Conservation (phyloP, 306 rosid genomes). For the Macrotyloma uniflorum region DNA sequence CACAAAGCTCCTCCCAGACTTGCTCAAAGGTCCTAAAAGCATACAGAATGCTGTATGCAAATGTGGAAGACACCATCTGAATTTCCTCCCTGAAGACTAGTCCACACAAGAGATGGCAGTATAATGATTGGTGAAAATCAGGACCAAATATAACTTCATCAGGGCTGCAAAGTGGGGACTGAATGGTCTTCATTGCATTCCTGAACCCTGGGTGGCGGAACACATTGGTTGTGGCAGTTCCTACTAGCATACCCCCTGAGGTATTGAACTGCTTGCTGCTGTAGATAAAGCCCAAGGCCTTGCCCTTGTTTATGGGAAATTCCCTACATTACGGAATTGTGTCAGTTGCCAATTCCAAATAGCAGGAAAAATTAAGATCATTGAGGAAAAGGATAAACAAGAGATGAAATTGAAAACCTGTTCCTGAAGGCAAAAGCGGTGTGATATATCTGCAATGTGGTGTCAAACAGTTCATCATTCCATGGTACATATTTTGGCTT, state of each 20-base stretch:
- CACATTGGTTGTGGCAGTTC: constrained; percentile 89
- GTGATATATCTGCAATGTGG: constrained; percentile 71
- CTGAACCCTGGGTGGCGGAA: constrained; percentile 51
- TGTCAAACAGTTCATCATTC: constrained; percentile 82
- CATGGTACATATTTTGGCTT: constrained; percentile 83
- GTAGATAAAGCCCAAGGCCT: constrained; percentile 76
- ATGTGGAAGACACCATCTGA: constrained; percentile 62
- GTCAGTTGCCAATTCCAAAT: neutral
- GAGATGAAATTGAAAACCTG: constrained; percentile 43
- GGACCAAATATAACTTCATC: constrained; percentile 83
- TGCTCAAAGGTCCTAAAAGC: constrained; percentile 80
- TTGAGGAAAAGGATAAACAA: neutral
- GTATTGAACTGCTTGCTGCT: constrained; percentile 81
- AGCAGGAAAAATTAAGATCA: neutral
- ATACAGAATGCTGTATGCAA: constrained; percentile 83
- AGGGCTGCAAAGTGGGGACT: constrained; percentile 73
- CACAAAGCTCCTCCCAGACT: constrained; percentile 77
- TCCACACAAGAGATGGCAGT: constrained; percentile 93
- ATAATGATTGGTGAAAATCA: constrained; percentile 83
- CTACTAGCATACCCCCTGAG: constrained; percentile 74
- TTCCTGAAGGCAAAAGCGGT: constrained; percentile 90
- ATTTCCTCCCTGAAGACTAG: constrained; percentile 67
- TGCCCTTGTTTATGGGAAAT: constrained; percentile 74
- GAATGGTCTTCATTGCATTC: constrained; percentile 54
- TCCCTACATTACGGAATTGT: constrained; percentile 48